Evolutionary conservation across 257 asterid genomes (phyloP).

Genomic region (Leptodermis oblonga): DNA sequence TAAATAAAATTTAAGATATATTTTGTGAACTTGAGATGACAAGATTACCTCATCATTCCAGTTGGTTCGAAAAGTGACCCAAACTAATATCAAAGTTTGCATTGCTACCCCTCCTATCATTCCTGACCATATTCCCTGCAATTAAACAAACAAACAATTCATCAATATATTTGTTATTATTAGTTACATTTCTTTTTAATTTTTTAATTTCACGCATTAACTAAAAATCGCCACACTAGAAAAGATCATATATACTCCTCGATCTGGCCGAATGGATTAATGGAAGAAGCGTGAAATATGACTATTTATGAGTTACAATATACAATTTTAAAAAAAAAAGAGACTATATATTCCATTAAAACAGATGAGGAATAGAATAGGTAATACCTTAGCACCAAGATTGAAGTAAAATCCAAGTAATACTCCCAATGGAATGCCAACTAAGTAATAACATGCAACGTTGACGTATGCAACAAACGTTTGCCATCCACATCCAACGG

Average conservation of each 20-base stretch:
- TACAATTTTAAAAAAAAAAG: no score
- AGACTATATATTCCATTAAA: no score
- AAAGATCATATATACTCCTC: no score
- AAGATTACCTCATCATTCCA: conserved; percentile 29
- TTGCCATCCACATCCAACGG: conserved; percentile 45
- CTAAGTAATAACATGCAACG: conserved; percentile 27
- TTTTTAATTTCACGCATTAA: background rate
- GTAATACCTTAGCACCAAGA: conserved; percentile 17
- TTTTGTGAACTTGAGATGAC: background rate
- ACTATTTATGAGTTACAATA: no score
- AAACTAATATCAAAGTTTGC: conserved; percentile 28
- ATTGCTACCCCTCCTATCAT: conserved; percentile 27
- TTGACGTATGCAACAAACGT: conserved; percentile 32
- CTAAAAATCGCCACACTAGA: no score
- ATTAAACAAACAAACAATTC: background rate
- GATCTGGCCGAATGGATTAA: no score
- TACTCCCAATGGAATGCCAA: conserved; percentile 31
- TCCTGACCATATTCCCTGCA: conserved; percentile 31
- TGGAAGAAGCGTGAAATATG: no score
- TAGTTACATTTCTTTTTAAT: background rate
- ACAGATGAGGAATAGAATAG: background rate
- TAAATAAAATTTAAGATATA: background rate
- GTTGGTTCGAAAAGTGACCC: conserved; percentile 28
- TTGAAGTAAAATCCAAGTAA: conserved; percentile 22
- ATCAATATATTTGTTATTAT: background rate